Conservation (phyloP, 2,329 filamentous ascomycete species). For the Metarhizium rileyi region DNA sequence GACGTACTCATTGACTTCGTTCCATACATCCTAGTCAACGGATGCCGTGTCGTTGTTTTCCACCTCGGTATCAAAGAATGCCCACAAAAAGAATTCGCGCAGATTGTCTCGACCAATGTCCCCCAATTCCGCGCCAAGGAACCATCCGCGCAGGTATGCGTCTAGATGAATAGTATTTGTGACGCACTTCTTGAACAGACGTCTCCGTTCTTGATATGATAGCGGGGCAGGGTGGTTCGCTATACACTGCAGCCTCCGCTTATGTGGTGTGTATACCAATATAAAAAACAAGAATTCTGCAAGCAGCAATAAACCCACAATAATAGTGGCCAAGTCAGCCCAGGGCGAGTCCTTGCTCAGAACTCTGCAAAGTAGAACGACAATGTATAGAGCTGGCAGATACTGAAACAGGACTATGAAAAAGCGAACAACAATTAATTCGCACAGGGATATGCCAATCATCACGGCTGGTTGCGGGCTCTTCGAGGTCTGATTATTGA, state of each 20-base stretch:
- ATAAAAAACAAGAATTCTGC: constrained; percentile 34
- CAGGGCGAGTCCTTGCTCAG: background rate
- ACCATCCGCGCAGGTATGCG: constrained; percentile 54
- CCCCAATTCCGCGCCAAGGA: constrained; percentile 45
- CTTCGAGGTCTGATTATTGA: no score
- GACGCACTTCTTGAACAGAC: constrained; percentile 47
- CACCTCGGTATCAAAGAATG: constrained; percentile 44
- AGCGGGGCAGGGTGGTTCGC: constrained; percentile 33
- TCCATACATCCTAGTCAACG: constrained; percentile 22
- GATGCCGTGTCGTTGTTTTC: constrained; percentile 15
- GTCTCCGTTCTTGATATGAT: constrained; percentile 36
- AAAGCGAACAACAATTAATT: constrained; percentile 35
- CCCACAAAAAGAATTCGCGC: constrained; percentile 58
- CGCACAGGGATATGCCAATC: constrained; percentile 27
- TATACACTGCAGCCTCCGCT: constrained; percentile 24
- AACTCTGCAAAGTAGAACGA: constrained; percentile 18
- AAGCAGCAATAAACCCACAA: constrained; percentile 21
- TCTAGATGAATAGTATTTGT: constrained; percentile 44
- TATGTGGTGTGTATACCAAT: constrained; percentile 33
- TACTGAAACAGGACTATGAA: constrained; percentile 34
- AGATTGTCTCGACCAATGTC: constrained; percentile 60
- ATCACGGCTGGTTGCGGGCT: constrained; percentile 13
- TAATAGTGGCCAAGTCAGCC: constrained; percentile 5
- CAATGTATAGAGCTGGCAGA: constrained; percentile 30
- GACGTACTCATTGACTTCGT: constrained; percentile 38